Evolutionary conservation across 2,329 filamentous ascomycete genomes (phyloP), one percentile per base, ranked within the genome.

Genomic region (Botryotinia convoluta): DNA sequence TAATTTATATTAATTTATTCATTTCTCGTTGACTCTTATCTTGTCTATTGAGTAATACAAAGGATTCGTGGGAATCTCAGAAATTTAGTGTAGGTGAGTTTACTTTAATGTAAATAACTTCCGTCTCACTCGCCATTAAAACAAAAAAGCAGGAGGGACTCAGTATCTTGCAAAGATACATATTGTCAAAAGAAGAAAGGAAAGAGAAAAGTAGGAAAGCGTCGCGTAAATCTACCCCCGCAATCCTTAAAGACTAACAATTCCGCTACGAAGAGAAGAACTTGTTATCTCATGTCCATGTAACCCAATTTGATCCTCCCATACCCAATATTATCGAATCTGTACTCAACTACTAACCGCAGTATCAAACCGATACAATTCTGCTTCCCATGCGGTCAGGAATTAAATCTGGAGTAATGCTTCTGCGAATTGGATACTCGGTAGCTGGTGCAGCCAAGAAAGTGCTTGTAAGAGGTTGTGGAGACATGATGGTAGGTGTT

Each of bases 341-440:
- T 26, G 6, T 68, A 29, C 26, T 26, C 35, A 32, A 6, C 10
- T 18, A 42, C 16, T 9, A 18, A 42, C 10, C 6, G 10, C 1
- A n/a, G 18, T 10, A 32, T 42, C 59, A 72, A 68, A 39, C 48
- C 8, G 44, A 9, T 5, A 68, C 29, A 62, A 80, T 79, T 62
- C 78, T 74, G 39, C 76, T 77, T 4, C 74, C 75, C 79, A 80
- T 80, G 1, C 77, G 72, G 74, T 91, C 89, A 20, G 88, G 88
- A n/a, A 90, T 80, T 64, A 91, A 82, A 64, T 91, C 89, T 0
- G 87, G 87, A 5, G 88, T 89, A 39, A 86, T 84, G 35, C 87
- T 88, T 57, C 88, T 84, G 37, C 70, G 45, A 45, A 88, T 77
- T 7, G 86, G 86, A 76, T 87, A 88, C 77, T 89, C 87, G 8